Evolutionary conservation across 306 rosid genomes (phyloP), one percentile per base, ranked within the genome.

Genomic region (Arachis hypogaea): DNA sequence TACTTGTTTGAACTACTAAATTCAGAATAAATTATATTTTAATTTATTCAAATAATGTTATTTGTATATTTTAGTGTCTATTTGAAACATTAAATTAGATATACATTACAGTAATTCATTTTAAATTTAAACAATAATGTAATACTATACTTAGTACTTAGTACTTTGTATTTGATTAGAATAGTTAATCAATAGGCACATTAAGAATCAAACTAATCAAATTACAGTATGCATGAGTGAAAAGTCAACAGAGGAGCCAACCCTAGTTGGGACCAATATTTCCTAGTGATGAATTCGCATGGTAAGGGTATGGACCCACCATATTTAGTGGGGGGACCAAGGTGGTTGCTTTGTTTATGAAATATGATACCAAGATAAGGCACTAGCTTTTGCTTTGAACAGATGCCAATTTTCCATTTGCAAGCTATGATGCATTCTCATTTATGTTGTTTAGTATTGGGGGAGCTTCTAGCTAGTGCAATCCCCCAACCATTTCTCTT

Each of bases 361-460:
- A 43, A 66, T 81, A 77, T 77, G 71, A 66, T 66, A 58, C 62
- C 57, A 10, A 58, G 78, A 81, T 81, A 77, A 77, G 76, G 68
- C 79, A 77, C 72, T 55, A 67, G 33, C 11, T 8, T 52, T 68
- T 65, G 71, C 78, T 66, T 64, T 42, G 64, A 73, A 76, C 74
- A 65, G 72, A 77, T 77, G 79, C 76, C 75, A 78, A 60, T 45
- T 72, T 65, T 10, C 74, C 71, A 81, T 66, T 76, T 77, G 85
- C 69, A 44, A 16, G 64, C 68, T 46, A 77, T 72, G 47, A 72
- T 55, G 29, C 68, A 67, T 67, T 63, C 65, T 72, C 82, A 82
- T 72, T 77, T 67, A 73, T 72, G 40, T 68, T 77, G 79, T 82
- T 73, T 67, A 76, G 54, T 67, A 51, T 50, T 67, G 68, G 40